phyloP scores from a whole-genome alignment of 116 monocot species.

The Papilionanthe hybrid region DNA sequence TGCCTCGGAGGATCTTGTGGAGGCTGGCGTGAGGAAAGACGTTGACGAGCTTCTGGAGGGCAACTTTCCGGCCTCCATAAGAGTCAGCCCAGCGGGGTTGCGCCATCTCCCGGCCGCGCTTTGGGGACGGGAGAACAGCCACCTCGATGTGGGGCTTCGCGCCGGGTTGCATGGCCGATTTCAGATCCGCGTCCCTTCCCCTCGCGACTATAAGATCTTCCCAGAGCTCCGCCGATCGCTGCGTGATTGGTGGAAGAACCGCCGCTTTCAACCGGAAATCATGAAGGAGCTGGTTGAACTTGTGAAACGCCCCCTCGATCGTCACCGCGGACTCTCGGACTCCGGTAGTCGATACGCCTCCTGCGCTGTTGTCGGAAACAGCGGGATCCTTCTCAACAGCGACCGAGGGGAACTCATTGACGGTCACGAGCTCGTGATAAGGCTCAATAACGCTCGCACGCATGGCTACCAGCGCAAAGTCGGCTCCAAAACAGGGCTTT shows the following conservation, averaged over 20 bases:
- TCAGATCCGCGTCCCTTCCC: neutral
- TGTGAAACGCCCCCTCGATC: constrained; percentile 14
- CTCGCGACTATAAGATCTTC: neutral
- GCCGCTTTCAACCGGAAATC: constrained; percentile 20
- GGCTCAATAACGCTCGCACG: constrained; percentile 35
- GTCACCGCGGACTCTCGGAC: neutral
- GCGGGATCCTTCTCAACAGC: constrained; percentile 31
- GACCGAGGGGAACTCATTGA: constrained; percentile 30
- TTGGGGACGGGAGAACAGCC: neutral
- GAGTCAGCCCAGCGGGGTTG: neutral
- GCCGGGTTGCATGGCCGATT: neutral
- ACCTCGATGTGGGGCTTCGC: neutral
- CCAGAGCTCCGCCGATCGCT: constrained; percentile 16
- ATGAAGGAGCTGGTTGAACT: constrained; percentile 20
- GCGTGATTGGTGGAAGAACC: constrained; percentile 21
- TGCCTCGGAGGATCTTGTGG: neutral
- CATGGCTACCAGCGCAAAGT: constrained; percentile 15
- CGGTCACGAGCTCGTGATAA: constrained; percentile 31
- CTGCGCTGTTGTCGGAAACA: constrained; percentile 40
- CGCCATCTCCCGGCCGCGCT: neutral
- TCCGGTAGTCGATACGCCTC: constrained; percentile 4
- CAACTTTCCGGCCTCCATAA: neutral
- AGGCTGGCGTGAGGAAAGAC: neutral
- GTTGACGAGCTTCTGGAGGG: constrained; percentile 3
- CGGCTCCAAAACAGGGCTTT: constrained; percentile 25